A percentile compares a stretch with the other conserved stretches of the same genome.
Conservation (phyloP, 1,139 yeast species). For the Diutina sp. region DNA sequence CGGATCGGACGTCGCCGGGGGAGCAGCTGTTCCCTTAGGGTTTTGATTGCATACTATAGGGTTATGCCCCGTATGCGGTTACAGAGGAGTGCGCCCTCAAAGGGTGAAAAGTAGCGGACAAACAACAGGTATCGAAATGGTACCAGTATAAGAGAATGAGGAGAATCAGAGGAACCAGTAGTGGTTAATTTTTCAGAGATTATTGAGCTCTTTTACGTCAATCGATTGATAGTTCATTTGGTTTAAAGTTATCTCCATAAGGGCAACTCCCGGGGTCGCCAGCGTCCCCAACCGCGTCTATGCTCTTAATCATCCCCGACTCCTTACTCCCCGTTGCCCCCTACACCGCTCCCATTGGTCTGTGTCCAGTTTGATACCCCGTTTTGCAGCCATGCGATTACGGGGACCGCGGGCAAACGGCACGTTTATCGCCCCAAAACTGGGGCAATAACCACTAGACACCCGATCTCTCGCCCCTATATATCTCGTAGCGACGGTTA, state of each 20-base stretch:
- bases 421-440: background rate
- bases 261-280: background rate
- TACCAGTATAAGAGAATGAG: too few species aligned
- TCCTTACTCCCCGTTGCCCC: background rate
- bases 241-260: too few species aligned
- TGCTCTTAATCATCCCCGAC: background rate
- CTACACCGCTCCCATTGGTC: background rate
- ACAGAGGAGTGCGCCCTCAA: background rate
- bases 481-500: background rate
- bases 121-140: background rate
- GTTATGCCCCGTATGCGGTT: background rate
- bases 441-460: background rate
- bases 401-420: background rate
- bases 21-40: background rate
- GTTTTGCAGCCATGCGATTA: background rate
- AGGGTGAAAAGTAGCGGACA: too few species aligned
- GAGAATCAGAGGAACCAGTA: too few species aligned
- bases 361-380: background rate
- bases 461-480: background rate
- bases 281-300: background rate
- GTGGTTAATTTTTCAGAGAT: too few species aligned
- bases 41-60: background rate
- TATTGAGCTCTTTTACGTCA: too few species aligned
- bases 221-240: too few species aligned
- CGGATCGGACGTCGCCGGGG: background rate